Evolutionary conservation across 164 flowering plant species (phyloP).

Genomic region (Sextonia rubra): DNA sequence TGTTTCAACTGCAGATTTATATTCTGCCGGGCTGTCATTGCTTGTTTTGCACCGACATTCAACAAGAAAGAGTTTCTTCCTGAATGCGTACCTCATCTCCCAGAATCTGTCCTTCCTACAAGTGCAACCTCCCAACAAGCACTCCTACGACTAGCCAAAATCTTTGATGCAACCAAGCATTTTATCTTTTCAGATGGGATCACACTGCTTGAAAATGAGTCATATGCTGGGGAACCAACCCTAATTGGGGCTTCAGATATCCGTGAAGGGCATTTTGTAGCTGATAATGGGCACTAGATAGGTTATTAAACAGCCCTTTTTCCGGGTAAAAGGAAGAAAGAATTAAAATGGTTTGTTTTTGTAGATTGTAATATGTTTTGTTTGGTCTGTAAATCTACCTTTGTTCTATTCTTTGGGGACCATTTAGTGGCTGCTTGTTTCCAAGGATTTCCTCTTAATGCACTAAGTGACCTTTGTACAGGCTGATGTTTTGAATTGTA

Average conservation of each 20-base stretch:
- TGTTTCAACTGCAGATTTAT: conserved; percentile 52
- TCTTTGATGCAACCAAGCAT: conserved; percentile 45
- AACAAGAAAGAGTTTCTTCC: conserved; percentile 64
- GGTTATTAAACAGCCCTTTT: not conserved
- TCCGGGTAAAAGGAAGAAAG: too few species aligned
- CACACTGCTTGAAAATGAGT: conserved; percentile 21
- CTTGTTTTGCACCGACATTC: conserved; percentile 43
- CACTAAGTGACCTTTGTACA: not conserved
- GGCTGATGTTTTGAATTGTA: too few species aligned
- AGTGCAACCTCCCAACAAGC: conserved; percentile 32
- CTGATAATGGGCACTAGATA: conserved; percentile 9
- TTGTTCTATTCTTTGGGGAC: not conserved
- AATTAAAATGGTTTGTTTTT: too few species aligned
- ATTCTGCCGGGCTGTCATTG: conserved; percentile 67
- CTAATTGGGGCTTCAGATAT: not conserved
- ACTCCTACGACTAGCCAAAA: conserved; percentile 42
- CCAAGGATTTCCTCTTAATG: not conserved
- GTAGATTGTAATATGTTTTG: not conserved
- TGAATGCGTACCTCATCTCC: conserved; percentile 71
- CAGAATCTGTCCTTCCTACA: conserved; percentile 45
- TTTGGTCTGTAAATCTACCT: not conserved
- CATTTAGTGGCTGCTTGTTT: not conserved
- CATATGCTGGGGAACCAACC: conserved; percentile 1
- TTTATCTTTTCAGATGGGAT: conserved; percentile 46
- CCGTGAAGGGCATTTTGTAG: conserved; percentile 6